These are phyloP conservation scores for Dendrobium nobile DNA, from an alignment of 106 monocot genomes.

Conservation along the genomic window DNA sequence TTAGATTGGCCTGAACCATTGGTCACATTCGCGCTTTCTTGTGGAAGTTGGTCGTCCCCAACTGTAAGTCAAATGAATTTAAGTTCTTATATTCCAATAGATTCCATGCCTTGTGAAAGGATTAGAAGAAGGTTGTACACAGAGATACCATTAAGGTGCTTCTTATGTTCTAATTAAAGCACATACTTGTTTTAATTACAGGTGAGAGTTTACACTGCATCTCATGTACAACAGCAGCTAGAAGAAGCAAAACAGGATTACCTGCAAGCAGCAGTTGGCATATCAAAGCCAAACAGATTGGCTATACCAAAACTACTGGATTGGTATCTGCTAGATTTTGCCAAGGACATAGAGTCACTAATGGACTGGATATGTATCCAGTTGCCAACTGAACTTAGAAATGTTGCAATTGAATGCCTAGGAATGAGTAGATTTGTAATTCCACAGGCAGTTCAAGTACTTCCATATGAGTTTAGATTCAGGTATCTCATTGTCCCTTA, in stretches of 20 bases:
- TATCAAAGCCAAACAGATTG: constrained; percentile 39
- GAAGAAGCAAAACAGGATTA: constrained; percentile 82
- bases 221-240: constrained; percentile 68
- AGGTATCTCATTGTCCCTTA: constrained; percentile 20
- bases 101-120: too few relatives aligned
- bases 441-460: constrained; percentile 13
- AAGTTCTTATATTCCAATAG: not conserved
- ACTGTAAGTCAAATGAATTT: constrained; percentile 44
- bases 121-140: too few relatives aligned
- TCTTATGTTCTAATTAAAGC: not conserved
- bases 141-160: not conserved
- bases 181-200: constrained; percentile 12
- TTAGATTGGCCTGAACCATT: constrained; percentile 95
- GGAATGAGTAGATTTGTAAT: not conserved
- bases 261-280: constrained; percentile 77
- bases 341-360: constrained; percentile 76
- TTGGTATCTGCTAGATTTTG: constrained; percentile 92
- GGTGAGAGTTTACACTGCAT: constrained; percentile 90
- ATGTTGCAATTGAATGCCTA: constrained; percentile 45
- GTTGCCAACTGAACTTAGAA: constrained; percentile 41
- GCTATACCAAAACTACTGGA: constrained; percentile 87
- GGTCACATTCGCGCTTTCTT: constrained; percentile 94
- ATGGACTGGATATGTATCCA: constrained; percentile 93
- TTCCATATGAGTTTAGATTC: constrained; percentile 29
- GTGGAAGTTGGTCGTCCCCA: constrained; percentile 98